Percentiles rank a stretch among this genome's conserved stretches.
phyloP scores from a whole-genome alignment of 75 land plant species.

The Isoetes taiwanensis region DNA sequence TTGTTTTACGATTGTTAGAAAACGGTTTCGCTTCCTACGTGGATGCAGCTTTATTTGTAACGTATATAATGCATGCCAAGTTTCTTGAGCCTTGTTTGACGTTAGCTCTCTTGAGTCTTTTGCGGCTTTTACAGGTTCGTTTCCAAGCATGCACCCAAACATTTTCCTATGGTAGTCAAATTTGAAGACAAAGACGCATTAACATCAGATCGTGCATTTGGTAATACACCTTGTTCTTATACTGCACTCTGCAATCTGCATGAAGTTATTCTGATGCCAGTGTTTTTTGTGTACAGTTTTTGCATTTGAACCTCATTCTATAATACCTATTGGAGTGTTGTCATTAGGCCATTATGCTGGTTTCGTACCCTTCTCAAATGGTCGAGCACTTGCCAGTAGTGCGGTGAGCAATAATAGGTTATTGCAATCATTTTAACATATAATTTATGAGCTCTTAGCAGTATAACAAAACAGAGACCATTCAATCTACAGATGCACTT shows the following conservation, averaged over 20 bases:
- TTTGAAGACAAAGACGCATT: neutral
- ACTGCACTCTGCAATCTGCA: neutral
- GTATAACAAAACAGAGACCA: too few relatives aligned
- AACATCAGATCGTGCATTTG: neutral
- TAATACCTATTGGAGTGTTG: neutral
- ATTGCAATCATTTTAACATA: too few relatives aligned
- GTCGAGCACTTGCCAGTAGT: conserved; percentile 1
- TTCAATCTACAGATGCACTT: too few relatives aligned
- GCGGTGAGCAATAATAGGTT: too few relatives aligned
- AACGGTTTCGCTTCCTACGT: too few relatives aligned
- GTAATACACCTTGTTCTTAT: too few relatives aligned
- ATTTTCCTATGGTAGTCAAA: neutral
- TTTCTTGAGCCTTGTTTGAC: neutral
- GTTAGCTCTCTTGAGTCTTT: neutral
- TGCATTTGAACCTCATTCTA: neutral
- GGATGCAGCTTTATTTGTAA: neutral
- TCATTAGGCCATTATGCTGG: neutral
- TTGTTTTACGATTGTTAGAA: too few relatives aligned
- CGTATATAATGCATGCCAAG: neutral
- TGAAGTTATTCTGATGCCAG: neutral
- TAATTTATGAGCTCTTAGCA: too few relatives aligned
- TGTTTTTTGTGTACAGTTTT: neutral
- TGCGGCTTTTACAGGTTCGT: neutral
- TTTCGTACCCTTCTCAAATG: neutral
- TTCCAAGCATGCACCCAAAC: neutral